Conservation (phyloP, 2,329 filamentous ascomycete genomes). For the Verruconis gallopava region DNA sequence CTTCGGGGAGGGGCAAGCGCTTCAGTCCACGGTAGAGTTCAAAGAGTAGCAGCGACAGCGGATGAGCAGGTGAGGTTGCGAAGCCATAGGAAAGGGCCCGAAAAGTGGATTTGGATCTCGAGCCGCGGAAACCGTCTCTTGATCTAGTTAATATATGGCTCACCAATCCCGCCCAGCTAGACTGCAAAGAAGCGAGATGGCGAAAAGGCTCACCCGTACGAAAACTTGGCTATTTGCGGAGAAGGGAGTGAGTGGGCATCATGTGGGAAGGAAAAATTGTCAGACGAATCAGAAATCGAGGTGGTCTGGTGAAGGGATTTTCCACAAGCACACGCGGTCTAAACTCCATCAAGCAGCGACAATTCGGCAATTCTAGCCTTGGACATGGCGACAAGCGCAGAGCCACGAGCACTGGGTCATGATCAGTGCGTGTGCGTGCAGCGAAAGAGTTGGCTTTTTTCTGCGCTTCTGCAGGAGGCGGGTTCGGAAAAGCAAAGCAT, state of each 20-base stretch:
- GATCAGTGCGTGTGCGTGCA: too few relatives aligned
- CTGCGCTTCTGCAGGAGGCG: neutral
- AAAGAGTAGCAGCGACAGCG: neutral
- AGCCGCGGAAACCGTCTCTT: neutral
- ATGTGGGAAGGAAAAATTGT: neutral
- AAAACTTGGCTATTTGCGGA: constrained; percentile 22
- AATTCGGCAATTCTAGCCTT: too few relatives aligned
- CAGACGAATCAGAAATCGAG: neutral
- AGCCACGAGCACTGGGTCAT: too few relatives aligned
- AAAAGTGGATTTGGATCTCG: neutral
- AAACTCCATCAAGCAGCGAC: neutral
- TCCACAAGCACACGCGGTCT: neutral
- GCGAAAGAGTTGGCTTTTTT: too few relatives aligned
- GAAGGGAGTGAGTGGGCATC: neutral
- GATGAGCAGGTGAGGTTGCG: neutral
- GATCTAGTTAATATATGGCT: constrained; percentile 1
- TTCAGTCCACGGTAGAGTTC: constrained; percentile 1
- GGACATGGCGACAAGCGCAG: too few relatives aligned
- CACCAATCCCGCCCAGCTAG: constrained; percentile 31
- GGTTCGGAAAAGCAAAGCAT: neutral
- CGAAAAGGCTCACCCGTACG: neutral
- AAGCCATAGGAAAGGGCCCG: neutral
- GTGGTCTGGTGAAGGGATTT: neutral
- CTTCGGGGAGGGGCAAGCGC: too few relatives aligned
- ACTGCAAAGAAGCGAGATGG: constrained; percentile 13